These are phyloP conservation scores for Cyclotella baltica DNA, from an alignment of 108 stramenopile genomes.

Conservation along the genomic window DNA sequence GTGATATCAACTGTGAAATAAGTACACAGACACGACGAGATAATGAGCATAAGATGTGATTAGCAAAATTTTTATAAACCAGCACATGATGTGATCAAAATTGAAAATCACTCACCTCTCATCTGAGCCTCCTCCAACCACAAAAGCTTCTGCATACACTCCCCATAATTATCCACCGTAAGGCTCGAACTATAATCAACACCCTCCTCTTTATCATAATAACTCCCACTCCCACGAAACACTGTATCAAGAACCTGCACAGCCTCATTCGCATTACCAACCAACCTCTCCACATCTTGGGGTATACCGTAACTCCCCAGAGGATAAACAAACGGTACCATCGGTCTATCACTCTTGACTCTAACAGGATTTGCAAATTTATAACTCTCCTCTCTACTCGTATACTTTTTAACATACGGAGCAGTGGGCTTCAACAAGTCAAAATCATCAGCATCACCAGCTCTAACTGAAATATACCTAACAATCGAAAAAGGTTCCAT, in stretches of 20 bases:
- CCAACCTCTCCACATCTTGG: not conserved
- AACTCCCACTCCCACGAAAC: conserved; percentile 5
- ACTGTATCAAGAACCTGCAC: conserved; percentile 17
- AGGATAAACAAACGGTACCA: not conserved
- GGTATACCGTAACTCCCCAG: conserved; percentile 17
- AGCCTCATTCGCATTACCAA: not conserved
- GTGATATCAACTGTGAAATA: conserved; percentile 35
- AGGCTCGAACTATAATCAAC: conserved; percentile 29
- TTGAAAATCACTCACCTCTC: conserved; percentile 29
- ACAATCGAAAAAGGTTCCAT: conserved; percentile 27
- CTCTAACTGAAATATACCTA: conserved; percentile 33
- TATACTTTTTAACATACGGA: conserved; percentile 37
- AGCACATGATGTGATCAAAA: not conserved
- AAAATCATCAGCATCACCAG: conserved; percentile 48
- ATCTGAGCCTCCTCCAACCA: conserved; percentile 61
- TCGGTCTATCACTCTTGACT: not conserved
- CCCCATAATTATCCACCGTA: conserved; percentile 41
- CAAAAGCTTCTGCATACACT: conserved; percentile 56
- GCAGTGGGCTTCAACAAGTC: conserved; percentile 47
- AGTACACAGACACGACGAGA: not conserved
- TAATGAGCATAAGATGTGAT: not conserved
- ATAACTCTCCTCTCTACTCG: not conserved
- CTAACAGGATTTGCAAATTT: conserved; percentile 36
- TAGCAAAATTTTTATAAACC: not conserved
- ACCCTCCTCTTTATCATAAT: not conserved